Percentiles rank a stretch among this genome's conserved stretches.
Evolutionary conservation across 495 filamentous ascomycete species (phyloP).

Genomic region (Annulohypoxylon bovei): DNA sequence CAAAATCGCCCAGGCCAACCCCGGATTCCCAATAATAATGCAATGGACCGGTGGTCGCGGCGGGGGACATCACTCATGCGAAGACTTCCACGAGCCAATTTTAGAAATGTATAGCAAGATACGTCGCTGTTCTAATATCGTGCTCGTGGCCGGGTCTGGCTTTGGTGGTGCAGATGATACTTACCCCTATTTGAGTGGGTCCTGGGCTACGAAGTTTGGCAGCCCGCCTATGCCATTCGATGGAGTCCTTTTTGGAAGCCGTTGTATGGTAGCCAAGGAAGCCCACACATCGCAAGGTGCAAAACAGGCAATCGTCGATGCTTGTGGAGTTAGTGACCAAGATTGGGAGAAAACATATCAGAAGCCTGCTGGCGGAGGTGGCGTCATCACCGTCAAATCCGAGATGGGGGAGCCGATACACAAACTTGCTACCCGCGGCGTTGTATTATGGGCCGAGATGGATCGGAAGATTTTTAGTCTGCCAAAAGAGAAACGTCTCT

Average conservation of each 20-base stretch:
- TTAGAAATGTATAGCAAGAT: constrained; percentile 79
- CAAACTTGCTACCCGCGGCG: constrained; percentile 85
- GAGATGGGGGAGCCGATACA: constrained; percentile 95
- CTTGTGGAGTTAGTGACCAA: constrained; percentile 77
- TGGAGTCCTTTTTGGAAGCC: constrained; percentile 78
- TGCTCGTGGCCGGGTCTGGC: constrained; percentile 80
- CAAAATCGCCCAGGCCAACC: constrained; percentile 82
- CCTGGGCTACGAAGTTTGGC: constrained; percentile 74
- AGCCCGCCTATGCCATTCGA: constrained; percentile 86
- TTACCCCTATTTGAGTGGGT: constrained; percentile 80
- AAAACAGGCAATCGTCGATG: constrained; percentile 85
- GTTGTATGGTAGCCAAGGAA: constrained; percentile 85
- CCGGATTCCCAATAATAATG: constrained; percentile 77
- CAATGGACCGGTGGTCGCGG: constrained; percentile 88
- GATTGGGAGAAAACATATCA: constrained; percentile 92
- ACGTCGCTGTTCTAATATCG: constrained; percentile 73
- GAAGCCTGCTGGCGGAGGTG: constrained; percentile 69
- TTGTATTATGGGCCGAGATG: constrained; percentile 89
- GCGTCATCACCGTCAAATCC: constrained; percentile 84
- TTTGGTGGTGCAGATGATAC: constrained; percentile 83
- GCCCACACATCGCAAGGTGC: constrained; percentile 82
- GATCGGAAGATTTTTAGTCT: constrained; percentile 88
- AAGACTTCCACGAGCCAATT: constrained; percentile 86
- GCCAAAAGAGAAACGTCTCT: constrained; percentile 81
- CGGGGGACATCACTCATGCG: constrained; percentile 84